A percentile compares a stretch with the other conserved stretches of the same genome.
These are phyloP conservation scores for Ichthyophthirius multifiliis DNA, from an alignment of 169 alveolate species.

Conservation along the genomic window DNA sequence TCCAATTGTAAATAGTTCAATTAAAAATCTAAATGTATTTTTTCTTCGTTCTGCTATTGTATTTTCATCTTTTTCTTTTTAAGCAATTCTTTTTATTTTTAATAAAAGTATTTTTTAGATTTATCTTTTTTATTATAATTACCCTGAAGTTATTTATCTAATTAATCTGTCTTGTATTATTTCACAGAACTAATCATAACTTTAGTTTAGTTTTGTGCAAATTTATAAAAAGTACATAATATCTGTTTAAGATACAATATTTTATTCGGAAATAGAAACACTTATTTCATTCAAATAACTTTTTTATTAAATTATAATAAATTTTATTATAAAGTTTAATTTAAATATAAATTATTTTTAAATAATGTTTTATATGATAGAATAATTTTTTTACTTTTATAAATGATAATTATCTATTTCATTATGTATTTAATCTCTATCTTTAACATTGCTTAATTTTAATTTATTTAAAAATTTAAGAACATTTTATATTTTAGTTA, in stretches of 20 bases:
- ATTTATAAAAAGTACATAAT: background rate
- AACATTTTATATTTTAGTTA: background rate
- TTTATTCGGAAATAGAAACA: background rate
- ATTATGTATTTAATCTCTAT: background rate
- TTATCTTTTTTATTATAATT: too few relatives aligned
- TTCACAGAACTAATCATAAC: background rate
- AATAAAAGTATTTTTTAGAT: too few relatives aligned
- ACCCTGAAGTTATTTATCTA: background rate
- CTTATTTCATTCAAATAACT: background rate
- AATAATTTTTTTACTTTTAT: background rate
- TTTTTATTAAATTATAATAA: background rate
- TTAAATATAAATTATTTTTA: background rate
- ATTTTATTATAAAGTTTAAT: background rate
- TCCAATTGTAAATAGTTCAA: background rate
- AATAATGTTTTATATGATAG: background rate
- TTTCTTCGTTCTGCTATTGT: background rate
- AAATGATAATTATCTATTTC: slow-evolving; percentile 2
- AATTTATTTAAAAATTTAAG: background rate
- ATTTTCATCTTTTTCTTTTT: background rate
- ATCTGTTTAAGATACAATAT: background rate
- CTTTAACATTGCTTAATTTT: background rate
- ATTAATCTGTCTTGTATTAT: background rate
- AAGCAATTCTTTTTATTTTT: background rate
- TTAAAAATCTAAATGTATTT: background rate
- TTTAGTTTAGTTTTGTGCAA: background rate